Base-by-base conservation (phyloP, 495 filamentous ascomycete species). In the Ramalina peruviana region DNA sequence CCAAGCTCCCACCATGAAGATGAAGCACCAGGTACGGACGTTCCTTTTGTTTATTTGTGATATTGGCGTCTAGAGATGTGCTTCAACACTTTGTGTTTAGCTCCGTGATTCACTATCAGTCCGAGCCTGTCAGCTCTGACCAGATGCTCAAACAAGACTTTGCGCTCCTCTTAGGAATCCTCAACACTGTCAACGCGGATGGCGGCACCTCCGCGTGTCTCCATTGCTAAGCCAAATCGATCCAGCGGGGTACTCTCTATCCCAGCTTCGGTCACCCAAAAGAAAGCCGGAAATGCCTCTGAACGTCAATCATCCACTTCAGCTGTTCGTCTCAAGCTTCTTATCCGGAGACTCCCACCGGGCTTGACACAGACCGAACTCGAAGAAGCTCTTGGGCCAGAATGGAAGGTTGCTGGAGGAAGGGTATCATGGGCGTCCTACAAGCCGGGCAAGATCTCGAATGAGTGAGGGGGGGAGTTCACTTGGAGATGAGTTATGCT, bases 261-360 rank as follows among this genome's bases (percentile, higher is more conserved):
- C 40, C 65, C 73, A 43, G 74, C 69, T 19, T 68, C 74, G 30
- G 72, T 70, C 36, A 79, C 74, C 9, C 74, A 79, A 51, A 83
- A 83, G 54, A 64, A 73, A 44, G 52, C 73, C 40, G 73, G 70
- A 40, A 54, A 68, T 48, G 59, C 60, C 10, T 60, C 71, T 40
- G 56, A 54, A 16, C 39, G 70, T 58, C 53, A 65, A 60, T 64
- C 72, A 49, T 65, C 68, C n/a, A 88, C 81, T 57, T 66, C 75
- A 5, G 62, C 77, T 23, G 74, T 78, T 27, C 81, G 84, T 39
- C 73, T 93, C 55, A 98, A 95, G 69, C 72, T 95, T 9, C 67
- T 92, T n/a, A 66, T 94, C 16, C 78, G 92, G 51, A 75, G 89
- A 47, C 74, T 98, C 11, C 86, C 92, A 3, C 93, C 92, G 6